Evolutionary conservation across 2,329 filamentous ascomycete species (phyloP).

Genomic region (Microcyclospora pomicola): DNA sequence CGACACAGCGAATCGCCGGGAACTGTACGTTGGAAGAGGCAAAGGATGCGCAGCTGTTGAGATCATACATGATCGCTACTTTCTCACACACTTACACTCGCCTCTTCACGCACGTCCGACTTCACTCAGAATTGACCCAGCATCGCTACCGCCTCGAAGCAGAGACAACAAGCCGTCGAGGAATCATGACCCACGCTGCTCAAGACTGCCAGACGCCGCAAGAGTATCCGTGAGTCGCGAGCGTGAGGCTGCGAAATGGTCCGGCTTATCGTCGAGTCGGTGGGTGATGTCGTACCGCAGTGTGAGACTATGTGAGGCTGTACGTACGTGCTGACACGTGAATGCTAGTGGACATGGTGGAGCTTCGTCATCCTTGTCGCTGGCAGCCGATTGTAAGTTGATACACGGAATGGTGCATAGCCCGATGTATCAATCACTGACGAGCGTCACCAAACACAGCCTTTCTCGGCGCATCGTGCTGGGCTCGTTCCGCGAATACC

Average conservation of each 20-base stretch:
- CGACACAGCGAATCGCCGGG: no score
- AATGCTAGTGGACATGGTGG: constrained; percentile 31
- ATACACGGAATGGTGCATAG: not conserved
- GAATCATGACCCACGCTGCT: not conserved
- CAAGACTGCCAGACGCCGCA: constrained; percentile 5
- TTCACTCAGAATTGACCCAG: no score
- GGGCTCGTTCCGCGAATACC: constrained; percentile 34
- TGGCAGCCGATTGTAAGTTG: constrained; percentile 27
- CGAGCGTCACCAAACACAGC: constrained; percentile 12
- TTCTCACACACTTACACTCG: no score
- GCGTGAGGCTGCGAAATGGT: constrained; percentile 11
- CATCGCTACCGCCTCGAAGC: no score
- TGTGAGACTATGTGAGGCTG: no score
- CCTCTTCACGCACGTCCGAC: no score
- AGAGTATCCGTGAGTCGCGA: constrained; percentile 5
- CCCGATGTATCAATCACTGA: not conserved
- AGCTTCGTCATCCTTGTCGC: constrained; percentile 28
- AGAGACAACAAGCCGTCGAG: no score
- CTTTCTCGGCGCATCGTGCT: constrained; percentile 33
- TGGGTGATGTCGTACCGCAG: no score
- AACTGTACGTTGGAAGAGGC: no score
- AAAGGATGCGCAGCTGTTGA: no score
- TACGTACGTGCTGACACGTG: no score
- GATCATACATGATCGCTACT: no score
- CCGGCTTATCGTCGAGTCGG: constrained; percentile 27